phyloP scores from a whole-genome alignment of 257 asterid species.

The Gynochthodes officinalis region DNA sequence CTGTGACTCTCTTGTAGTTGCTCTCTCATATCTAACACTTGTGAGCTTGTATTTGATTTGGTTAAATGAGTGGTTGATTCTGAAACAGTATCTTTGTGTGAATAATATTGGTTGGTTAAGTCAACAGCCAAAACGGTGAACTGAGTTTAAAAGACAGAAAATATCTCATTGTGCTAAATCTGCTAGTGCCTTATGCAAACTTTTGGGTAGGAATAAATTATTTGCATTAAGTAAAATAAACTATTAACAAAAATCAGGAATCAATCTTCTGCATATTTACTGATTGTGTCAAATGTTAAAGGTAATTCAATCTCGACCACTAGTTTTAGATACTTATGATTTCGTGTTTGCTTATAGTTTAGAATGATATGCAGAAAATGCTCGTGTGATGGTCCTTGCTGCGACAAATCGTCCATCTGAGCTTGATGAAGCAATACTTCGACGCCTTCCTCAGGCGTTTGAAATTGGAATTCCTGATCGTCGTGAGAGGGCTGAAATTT shows the following conservation, averaged over 20 bases:
- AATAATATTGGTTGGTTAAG: background rate
- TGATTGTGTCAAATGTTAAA: background rate
- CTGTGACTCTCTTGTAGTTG: background rate
- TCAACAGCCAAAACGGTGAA: background rate
- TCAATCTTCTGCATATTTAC: background rate
- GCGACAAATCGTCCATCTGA: slow-evolving; percentile 98
- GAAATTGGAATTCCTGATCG: slow-evolving; percentile 77
- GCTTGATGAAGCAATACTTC: slow-evolving; percentile 95
- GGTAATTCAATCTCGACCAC: background rate
- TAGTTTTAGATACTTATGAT: background rate
- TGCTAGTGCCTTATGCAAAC: background rate
- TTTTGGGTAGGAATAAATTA: background rate
- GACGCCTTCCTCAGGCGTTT: slow-evolving; percentile 95
- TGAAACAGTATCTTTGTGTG: background rate
- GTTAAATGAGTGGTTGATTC: background rate
- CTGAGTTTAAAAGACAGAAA: background rate
- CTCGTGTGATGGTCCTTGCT: slow-evolving; percentile 94
- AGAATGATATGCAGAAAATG: slow-evolving; percentile 44
- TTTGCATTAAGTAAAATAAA: background rate
- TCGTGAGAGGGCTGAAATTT: slow-evolving; percentile 63
- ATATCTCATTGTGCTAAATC: background rate
- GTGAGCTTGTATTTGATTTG: background rate
- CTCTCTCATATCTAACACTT: background rate
- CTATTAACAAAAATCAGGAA: background rate
- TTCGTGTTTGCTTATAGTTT: background rate